phyloP scores from a whole-genome alignment of 2,329 filamentous ascomycete species.

The Pestalotiopsis sp. region DNA sequence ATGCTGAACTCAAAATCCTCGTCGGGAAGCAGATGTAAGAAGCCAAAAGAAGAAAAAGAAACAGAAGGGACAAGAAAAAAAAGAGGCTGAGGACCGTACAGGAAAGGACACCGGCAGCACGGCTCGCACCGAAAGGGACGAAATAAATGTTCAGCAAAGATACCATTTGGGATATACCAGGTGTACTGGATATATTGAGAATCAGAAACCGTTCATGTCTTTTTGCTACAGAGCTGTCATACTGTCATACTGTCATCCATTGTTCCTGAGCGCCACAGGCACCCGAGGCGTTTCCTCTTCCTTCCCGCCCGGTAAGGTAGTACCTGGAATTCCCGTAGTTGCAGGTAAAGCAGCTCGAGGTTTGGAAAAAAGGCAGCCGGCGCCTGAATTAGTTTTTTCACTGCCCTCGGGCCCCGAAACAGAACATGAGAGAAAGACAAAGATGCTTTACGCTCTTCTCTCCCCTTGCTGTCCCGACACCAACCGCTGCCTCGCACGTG shows the following conservation, averaged over 20 bases:
- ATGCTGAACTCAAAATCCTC: neutral
- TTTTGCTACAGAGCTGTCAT: too few relatives aligned
- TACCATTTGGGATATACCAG: neutral
- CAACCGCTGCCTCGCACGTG: conserved; percentile 5
- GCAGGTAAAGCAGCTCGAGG: too few relatives aligned
- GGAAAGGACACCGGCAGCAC: neutral
- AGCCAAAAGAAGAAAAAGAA: neutral
- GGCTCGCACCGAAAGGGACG: neutral
- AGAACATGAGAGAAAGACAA: neutral
- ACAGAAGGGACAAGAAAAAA: neutral
- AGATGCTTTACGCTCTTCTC: neutral
- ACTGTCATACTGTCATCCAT: too few relatives aligned
- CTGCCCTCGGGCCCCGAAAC: neutral
- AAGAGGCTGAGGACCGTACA: neutral
- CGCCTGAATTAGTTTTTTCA: neutral
- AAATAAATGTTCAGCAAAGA: neutral
- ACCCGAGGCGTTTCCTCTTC: neutral
- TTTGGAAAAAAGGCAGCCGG: neutral
- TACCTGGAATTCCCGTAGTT: too few relatives aligned
- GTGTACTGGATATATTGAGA: neutral
- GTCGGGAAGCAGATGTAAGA: neutral
- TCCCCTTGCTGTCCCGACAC: neutral
- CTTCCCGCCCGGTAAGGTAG: neutral
- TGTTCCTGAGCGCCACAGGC: too few relatives aligned
- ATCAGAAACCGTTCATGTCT: neutral